phyloP scores from a whole-genome alignment of 768 basidiomycete genomes.

The Boletus sp. region DNA sequence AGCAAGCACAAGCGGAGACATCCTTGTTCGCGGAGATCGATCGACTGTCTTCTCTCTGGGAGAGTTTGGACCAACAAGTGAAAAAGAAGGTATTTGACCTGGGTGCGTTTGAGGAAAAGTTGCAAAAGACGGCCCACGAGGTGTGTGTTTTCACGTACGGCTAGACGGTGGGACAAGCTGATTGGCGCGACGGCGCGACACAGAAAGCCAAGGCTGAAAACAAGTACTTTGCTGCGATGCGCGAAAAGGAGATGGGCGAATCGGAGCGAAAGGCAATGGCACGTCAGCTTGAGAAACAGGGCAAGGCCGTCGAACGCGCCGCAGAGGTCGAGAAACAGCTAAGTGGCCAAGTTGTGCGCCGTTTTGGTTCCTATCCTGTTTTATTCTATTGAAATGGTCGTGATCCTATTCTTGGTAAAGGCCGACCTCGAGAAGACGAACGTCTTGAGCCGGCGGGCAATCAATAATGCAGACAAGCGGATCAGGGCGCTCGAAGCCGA shows the following conservation, averaged over 20 bases:
- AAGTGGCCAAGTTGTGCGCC: conserved; percentile 55
- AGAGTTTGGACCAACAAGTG: conserved; percentile 73
- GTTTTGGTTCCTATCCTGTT: neutral
- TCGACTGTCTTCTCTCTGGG: conserved; percentile 83
- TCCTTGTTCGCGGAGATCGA: conserved; percentile 84
- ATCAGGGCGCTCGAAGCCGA: conserved; percentile 32
- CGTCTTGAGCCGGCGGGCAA: conserved; percentile 28
- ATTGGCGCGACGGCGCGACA: neutral
- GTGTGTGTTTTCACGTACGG: conserved; percentile 39
- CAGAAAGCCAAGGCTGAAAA: conserved; percentile 96
- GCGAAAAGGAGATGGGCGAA: conserved; percentile 81
- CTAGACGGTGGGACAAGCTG: neutral
- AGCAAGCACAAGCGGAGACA: conserved; percentile 65
- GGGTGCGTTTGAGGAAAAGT: conserved; percentile 65
- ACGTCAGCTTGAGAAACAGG: conserved; percentile 56
- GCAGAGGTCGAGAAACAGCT: conserved; percentile 62
- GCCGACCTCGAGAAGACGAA: conserved; percentile 45
- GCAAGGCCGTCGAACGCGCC: conserved; percentile 62
- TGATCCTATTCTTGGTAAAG: conserved; percentile 22
- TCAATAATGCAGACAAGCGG: conserved; percentile 27
- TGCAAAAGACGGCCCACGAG: conserved; percentile 63
- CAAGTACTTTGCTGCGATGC: conserved; percentile 89
- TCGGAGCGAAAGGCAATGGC: conserved; percentile 64
- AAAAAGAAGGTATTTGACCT: conserved; percentile 85
- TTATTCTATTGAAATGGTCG: neutral